A percentile compares a stretch with the other conserved stretches of the same genome.
phyloP scores from a whole-genome alignment of 1,139 yeast species.

The Debaryomycetaceae sp. region DNA sequence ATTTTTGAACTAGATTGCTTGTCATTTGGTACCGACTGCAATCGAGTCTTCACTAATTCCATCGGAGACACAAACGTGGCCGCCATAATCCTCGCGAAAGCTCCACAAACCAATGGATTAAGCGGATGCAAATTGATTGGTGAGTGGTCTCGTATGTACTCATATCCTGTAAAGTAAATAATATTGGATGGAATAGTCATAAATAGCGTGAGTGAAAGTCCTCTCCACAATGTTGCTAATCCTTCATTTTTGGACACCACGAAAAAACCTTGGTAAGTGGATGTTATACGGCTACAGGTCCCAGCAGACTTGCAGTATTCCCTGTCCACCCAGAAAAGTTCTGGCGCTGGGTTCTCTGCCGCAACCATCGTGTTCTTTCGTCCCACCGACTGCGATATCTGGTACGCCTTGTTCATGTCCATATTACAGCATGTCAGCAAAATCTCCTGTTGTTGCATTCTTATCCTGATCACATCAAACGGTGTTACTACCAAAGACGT shows the following conservation, averaged over 20 bases:
- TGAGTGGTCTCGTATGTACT: slow-evolving; percentile 71
- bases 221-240: slow-evolving; percentile 77
- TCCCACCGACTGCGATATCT: not conserved
- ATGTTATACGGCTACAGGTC: slow-evolving; percentile 35
- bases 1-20: slow-evolving; percentile 32
- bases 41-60: slow-evolving; percentile 80
- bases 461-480: slow-evolving; percentile 85
- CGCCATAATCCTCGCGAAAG: slow-evolving; percentile 76
- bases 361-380: not conserved
- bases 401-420: not conserved
- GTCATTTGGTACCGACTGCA: slow-evolving; percentile 74
- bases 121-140: slow-evolving; percentile 50
- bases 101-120: slow-evolving; percentile 85
- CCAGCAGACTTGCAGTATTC: slow-evolving; percentile 34
- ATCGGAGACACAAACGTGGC: slow-evolving; percentile 86
- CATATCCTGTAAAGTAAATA: slow-evolving; percentile 93
- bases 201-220: slow-evolving; percentile 72
- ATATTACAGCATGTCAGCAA: slow-evolving; percentile 17
- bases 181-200: slow-evolving; percentile 95
- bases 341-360: slow-evolving; percentile 12
- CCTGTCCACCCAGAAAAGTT: slow-evolving; percentile 42
- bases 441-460: slow-evolving; percentile 85
- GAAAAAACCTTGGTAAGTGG: slow-evolving; percentile 72
- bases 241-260: slow-evolving; percentile 76
- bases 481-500: slow-evolving; percentile 90